phyloP scores from a whole-genome alignment of 148 eudicot species.

The Persicaria tinctoria region DNA sequence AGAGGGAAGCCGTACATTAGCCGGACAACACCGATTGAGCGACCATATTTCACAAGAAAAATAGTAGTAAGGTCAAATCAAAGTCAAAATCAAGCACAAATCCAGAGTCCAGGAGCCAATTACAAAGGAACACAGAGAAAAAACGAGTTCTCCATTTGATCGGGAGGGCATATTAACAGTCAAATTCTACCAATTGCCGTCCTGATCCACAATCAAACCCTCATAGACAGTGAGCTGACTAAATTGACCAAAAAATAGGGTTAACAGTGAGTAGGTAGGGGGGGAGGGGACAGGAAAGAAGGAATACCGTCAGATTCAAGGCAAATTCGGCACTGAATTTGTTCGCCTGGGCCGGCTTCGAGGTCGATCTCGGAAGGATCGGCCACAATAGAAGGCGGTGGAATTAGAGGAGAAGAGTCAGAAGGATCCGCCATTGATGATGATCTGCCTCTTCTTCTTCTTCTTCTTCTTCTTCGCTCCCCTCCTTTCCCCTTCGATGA shows the following conservation, averaged over 20 bases:
- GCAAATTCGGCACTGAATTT: conserved; percentile 96
- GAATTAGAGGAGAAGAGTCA: conserved; percentile 54
- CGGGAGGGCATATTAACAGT: neutral
- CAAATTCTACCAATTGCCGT: neutral
- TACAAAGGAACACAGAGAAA: neutral
- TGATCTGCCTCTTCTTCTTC: neutral
- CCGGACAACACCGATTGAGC: neutral
- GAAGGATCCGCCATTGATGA: conserved; percentile 45
- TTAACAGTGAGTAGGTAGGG: neutral
- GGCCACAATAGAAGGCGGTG: conserved; percentile 41
- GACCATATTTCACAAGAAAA: neutral
- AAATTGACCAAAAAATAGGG: conserved; percentile 12
- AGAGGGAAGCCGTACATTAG: neutral
- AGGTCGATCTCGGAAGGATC: conserved; percentile 54
- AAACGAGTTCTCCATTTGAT: neutral
- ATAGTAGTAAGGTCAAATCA: neutral
- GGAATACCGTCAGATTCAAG: conserved; percentile 78
- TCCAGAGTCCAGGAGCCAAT: neutral
- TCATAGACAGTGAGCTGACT: neutral
- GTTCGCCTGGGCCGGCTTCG: conserved; percentile 81
- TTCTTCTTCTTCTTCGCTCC: neutral
- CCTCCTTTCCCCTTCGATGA: neutral
- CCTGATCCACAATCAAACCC: conserved; percentile 4
- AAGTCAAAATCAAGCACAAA: neutral
- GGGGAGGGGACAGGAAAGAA: neutral